phyloP scores from a whole-genome alignment of 2,329 filamentous ascomycete species.

The Fusarium zealandicum region DNA sequence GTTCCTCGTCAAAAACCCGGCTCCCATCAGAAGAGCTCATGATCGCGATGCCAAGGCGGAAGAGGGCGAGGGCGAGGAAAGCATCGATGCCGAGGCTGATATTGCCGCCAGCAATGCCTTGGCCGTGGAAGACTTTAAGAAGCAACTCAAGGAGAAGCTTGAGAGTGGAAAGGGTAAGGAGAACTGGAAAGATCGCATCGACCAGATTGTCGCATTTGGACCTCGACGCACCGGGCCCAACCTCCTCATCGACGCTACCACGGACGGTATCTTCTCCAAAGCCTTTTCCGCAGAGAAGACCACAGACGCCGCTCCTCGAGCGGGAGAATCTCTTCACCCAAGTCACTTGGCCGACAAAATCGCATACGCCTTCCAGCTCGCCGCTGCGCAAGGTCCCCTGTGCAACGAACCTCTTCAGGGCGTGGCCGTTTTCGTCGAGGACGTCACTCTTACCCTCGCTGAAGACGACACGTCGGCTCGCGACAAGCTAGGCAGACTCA shows the following conservation, averaged over 20 bases:
- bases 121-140: slow-evolving; percentile 77
- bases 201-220: slow-evolving; percentile 89
- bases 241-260: slow-evolving; percentile 83
- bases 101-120: slow-evolving; percentile 67
- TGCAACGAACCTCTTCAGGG: slow-evolving; percentile 95
- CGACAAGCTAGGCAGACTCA: slow-evolving; percentile 79
- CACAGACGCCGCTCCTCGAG: slow-evolving; percentile 46
- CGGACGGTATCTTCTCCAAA: slow-evolving; percentile 73
- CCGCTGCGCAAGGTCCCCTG: slow-evolving; percentile 85
- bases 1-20: slow-evolving; percentile 81
- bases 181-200: slow-evolving; percentile 75
- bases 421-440: slow-evolving; percentile 88
- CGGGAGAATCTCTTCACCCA: slow-evolving; percentile 61
- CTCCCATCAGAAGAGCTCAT: slow-evolving; percentile 81
- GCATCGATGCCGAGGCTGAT: slow-evolving; percentile 62
- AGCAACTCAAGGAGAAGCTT: slow-evolving; percentile 72
- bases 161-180: slow-evolving; percentile 77
- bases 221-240: slow-evolving; percentile 87
- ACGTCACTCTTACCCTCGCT: slow-evolving; percentile 68
- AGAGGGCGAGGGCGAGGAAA: slow-evolving; percentile 48
- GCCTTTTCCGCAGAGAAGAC: slow-evolving; percentile 61
- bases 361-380: slow-evolving; percentile 91
- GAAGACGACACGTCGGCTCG: slow-evolving; percentile 63
- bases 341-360: slow-evolving; percentile 88
- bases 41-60: slow-evolving; percentile 63